Percentiles rank a stretch among this genome's conserved stretches.
Evolutionary conservation across 176 grass and related monocot species (phyloP).

Genomic region (Ensete glaucum): DNA sequence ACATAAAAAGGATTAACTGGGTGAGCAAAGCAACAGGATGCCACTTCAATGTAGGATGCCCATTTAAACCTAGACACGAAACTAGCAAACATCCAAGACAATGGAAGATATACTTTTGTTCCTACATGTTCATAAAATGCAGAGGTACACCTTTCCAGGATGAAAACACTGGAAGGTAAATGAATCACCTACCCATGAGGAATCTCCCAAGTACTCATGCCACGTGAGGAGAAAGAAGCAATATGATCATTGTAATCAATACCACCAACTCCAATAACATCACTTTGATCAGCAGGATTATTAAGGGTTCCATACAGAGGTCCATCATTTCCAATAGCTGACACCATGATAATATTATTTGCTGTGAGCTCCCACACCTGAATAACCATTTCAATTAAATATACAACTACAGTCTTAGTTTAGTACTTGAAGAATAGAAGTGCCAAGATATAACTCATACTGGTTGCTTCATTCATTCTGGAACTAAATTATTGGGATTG

Average conservation of each 20-base stretch:
- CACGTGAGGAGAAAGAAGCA: constrained; percentile 96
- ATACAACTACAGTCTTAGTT: background rate
- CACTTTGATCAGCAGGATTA: constrained; percentile 96
- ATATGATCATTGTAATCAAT: constrained; percentile 99
- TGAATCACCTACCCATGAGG: constrained; percentile 71
- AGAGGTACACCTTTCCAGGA: background rate
- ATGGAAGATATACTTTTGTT: background rate
- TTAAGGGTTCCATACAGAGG: constrained; percentile 97
- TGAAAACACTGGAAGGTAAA: background rate
- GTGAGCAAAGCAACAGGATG: no score
- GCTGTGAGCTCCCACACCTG: constrained; percentile 98
- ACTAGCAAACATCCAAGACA: background rate
- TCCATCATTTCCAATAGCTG: constrained; percentile 98
- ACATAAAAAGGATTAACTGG: no score
- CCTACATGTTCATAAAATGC: background rate
- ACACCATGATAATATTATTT: constrained; percentile 99
- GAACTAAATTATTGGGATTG: no score
- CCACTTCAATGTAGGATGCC: no score
- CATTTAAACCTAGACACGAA: background rate
- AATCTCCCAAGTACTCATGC: constrained; percentile 99
- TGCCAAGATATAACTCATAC: no score
- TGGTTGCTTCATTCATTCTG: no score
- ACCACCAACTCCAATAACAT: constrained; percentile 90
- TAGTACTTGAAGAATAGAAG: no score
- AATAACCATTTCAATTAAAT: constrained; percentile 17